phyloP scores from a whole-genome alignment of 192 early-diverging fungal genomes.

The Coemansia nantahalensis region DNA sequence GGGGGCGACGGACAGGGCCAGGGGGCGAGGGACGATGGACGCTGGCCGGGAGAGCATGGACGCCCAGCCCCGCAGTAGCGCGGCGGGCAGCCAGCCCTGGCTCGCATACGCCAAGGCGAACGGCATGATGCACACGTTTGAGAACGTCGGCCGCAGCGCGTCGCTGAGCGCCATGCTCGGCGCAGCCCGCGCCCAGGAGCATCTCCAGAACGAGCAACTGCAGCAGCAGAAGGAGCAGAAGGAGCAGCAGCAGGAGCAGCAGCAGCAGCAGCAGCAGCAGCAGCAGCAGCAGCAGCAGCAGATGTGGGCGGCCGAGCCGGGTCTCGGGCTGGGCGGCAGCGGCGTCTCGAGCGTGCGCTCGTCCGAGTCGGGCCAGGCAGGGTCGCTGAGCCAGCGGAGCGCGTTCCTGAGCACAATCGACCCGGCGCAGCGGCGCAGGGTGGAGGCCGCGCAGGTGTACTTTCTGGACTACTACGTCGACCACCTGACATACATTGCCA shows the following conservation, averaged over 20 bases:
- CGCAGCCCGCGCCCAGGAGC: constrained; percentile 6
- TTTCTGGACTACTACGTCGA: constrained; percentile 85
- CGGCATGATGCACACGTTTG: constrained; percentile 54
- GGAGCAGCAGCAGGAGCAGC: constrained; percentile 3
- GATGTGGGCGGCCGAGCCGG: constrained; percentile 1
- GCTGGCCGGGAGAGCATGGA: constrained; percentile 18
- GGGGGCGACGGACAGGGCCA: constrained; percentile 55
- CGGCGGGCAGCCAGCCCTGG: constrained; percentile 39
- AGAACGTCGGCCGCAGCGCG: constrained; percentile 42
- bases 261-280: constrained; percentile 10
- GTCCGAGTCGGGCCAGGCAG: constrained; percentile 3
- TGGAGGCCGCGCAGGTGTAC: constrained; percentile 55
- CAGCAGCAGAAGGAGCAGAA: constrained; percentile 17
- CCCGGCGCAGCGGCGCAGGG: constrained; percentile 43
- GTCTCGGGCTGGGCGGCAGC: not conserved
- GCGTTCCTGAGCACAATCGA: constrained; percentile 50
- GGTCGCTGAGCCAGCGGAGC: constrained; percentile 43
- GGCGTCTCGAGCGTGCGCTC: not conserved
- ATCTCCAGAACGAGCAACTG: not conserved
- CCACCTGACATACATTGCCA: constrained; percentile 73
- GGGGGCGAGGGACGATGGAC: not conserved
- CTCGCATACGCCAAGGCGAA: constrained; percentile 45
- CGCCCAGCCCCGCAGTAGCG: constrained; percentile 20
- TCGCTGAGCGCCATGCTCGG: constrained; percentile 33
- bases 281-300: constrained; percentile 10